Evolutionary conservation across 208 protist genomes (phyloP).

Genomic region (Trypanosoma mega): DNA sequence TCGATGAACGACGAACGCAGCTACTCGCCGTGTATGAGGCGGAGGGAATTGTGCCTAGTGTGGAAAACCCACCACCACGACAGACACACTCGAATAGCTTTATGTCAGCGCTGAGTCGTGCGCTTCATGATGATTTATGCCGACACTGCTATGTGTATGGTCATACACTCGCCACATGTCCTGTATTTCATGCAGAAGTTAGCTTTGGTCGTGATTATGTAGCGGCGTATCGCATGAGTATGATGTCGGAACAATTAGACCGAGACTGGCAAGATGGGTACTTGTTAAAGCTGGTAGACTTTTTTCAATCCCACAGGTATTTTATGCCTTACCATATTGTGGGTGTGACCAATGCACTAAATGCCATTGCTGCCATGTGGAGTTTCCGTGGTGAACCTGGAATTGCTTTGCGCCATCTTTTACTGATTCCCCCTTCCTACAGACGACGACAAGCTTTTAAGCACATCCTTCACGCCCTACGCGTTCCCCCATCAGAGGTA

Average conservation of each 20-base stretch:
- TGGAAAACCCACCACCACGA: constrained; percentile 44
- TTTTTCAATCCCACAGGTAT: constrained; percentile 47
- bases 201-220: constrained; percentile 86
- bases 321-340: constrained; percentile 88
- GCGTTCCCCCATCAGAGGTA: constrained; percentile 59
- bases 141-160: constrained; percentile 75
- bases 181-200: constrained; percentile 77
- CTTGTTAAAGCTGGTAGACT: constrained; percentile 69
- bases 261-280: constrained; percentile 76
- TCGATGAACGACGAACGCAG: constrained; percentile 38
- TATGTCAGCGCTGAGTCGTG: constrained; percentile 41
- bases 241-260: constrained; percentile 85
- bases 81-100: constrained; percentile 58
- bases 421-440: constrained; percentile 75
- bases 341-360: constrained; percentile 75
- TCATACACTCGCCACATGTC: constrained; percentile 68
- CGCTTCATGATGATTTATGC: constrained; percentile 75
- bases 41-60: constrained; percentile 46
- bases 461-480: constrained; percentile 69
- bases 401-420: constrained; percentile 66
- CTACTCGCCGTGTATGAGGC: constrained; percentile 58
- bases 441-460: constrained; percentile 74
- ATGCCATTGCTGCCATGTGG: constrained; percentile 86
- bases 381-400: constrained; percentile 76
- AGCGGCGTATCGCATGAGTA: constrained; percentile 85